Evolutionary conservation across 176 grass and related monocot species (phyloP), one percentile per base, ranked within the genome.

Genomic region (Lolium rigidum): DNA sequence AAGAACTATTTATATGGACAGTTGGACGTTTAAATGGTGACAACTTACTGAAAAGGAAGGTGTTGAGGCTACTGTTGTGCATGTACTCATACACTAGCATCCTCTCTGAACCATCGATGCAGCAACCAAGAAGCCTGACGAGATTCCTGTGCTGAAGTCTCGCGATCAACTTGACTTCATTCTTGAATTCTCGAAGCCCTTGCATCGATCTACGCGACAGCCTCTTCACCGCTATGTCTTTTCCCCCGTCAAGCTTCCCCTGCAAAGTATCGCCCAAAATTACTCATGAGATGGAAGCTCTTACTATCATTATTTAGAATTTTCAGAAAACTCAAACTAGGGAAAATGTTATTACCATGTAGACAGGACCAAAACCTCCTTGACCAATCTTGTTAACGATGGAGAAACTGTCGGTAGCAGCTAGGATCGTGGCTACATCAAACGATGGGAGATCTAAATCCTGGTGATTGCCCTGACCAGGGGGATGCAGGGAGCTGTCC

Each of bases 21-120:
- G n/a, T n/a, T n/a, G n/a, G n/a, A n/a, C 57, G 48, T 46, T 14
- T 11, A 68, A 50, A 80, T 41, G 4, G 44, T 15, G 49, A 44
- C 58, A 52, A 49, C 81, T 72, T 68, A 93, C 94, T 85, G 38
- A 95, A 95, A 20, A 95, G 88, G 76, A 95, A 85, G 60, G 84
- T 89, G 83, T 95, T 86, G 82, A 95, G 88, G 80, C 91, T 95
- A 75, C 77, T 74, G 65, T 95, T 93, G 74, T 83, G 70, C 94
- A 95, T 93, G 84, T 48, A 48, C 46, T 48, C 46, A 9, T 48
- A 48, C 46, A 48, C 46, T 48, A 48, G 46, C 46, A 48, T 48
- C 46, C 46, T 48, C 46, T 48, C 46, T 48, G 46, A 48, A 48
- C 46, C 46, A 48, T 48, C 46, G 46, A 48, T 48, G 46, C 46